Base-by-base conservation (phyloP, 495 filamentous ascomycete genomes). In the Penicillium verhagenii region DNA sequence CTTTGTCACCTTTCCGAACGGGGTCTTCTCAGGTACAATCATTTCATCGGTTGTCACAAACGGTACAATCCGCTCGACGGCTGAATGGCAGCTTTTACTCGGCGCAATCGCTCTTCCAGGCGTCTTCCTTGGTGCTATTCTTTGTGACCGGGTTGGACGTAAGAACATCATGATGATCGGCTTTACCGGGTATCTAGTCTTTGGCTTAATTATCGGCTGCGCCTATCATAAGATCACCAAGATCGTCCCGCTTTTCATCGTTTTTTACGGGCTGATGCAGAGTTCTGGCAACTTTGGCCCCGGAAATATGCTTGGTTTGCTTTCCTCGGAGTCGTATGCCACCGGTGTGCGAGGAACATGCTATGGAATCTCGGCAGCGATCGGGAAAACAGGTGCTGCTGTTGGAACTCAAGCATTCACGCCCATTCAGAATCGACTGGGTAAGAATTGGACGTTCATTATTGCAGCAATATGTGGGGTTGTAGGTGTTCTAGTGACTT, bases 111-210 rank as follows among this genome's bases (percentile, higher is more conserved):
- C 74, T 9, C 59, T 82, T 0, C 79, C 79, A 0, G 79, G 79
- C 8, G 77, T 79, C 14, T 71, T 82, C 54, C 58, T 82, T 51
- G 79, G 79, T 8, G 79, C 78, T 0, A 57, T 60, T 16, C 70
- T 82, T 1, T 79, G 75, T 49, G 71, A 81, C 42, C 52, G 58
- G 2, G 54, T 81, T 16, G 79, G 79, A 4, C 71, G 79, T 0
- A 79, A 79, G 48, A 66, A 71, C 4, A 73, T 73, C n/a, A 80
- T 80, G 77, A 81, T 81, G 74, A 57, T 82, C 9, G 79, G 78
- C 1, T 82, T 80, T 55, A 69, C 61, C 21, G 75, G 77, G n/a
- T 79, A 80, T 20, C 60, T 79, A 14, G 50, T 82, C 42, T 79
- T 82, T 37, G 79, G 79, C 0, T 60, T 82, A 6, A 79, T 80